phyloP scores from a whole-genome alignment of 2,329 filamentous ascomycete species.

The Aspergillus chevalieri region DNA sequence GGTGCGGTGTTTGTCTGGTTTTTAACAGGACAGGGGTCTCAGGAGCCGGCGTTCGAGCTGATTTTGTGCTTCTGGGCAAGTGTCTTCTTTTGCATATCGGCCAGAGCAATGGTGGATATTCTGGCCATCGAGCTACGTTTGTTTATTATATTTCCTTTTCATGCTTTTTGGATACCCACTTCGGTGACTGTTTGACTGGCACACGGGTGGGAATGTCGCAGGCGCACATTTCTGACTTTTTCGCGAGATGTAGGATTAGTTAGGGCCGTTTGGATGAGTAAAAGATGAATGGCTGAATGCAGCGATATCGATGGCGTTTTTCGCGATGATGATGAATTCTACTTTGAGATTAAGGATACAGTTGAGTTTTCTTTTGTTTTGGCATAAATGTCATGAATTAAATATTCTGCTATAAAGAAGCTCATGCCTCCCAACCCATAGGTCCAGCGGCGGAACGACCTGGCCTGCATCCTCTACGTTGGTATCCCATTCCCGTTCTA shows the following conservation, averaged over 20 bases:
- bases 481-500: slow-evolving; percentile 45
- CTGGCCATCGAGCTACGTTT: slow-evolving; percentile 8
- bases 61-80: slow-evolving; percentile 14
- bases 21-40: slow-evolving; percentile 26
- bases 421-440: slow-evolving; percentile 62
- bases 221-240: slow-evolving; percentile 7
- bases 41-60: slow-evolving; percentile 26
- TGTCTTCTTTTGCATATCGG: slow-evolving; percentile 16
- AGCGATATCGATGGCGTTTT: slow-evolving; percentile 14
- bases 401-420: slow-evolving; percentile 62
- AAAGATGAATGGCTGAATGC: slow-evolving; percentile 16
- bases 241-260: slow-evolving; percentile 29
- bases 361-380: neutral
- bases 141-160: slow-evolving; percentile 5
- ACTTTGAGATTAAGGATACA: neutral
- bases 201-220: slow-evolving; percentile 16
- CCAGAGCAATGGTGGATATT: slow-evolving; percentile 13
- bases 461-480: slow-evolving; percentile 53
- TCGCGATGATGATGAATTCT: neutral
- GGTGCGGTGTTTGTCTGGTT: slow-evolving; percentile 30
- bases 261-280: slow-evolving; percentile 16
- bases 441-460: slow-evolving; percentile 55
- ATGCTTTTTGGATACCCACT: slow-evolving; percentile 25
- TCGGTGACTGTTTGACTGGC: slow-evolving; percentile 15
- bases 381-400: slow-evolving; percentile 47